A percentile compares a stretch with the other conserved stretches of the same genome.
Evolutionary conservation across 108 stramenopile genomes (phyloP).

Genomic region (Pseudonitzschia delicatissima): DNA sequence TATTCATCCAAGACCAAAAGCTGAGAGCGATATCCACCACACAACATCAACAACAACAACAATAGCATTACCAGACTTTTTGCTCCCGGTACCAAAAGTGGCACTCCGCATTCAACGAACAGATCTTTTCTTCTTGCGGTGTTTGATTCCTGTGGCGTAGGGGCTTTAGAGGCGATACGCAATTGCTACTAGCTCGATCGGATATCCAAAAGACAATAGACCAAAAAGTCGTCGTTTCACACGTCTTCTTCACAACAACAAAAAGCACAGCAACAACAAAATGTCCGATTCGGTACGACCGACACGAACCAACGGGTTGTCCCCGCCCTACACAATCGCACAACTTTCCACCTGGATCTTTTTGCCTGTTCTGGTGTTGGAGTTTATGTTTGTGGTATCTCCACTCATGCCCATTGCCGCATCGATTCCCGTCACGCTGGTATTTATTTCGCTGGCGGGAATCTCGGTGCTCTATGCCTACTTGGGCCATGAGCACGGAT

Average conservation of each 20-base stretch:
- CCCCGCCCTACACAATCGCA: slow-evolving; percentile 53
- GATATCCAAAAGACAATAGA: background rate
- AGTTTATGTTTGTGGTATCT: slow-evolving; percentile 60
- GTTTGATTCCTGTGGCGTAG: too few species aligned
- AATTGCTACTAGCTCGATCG: too few species aligned
- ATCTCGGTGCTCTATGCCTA: slow-evolving; percentile 51
- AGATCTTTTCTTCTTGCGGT: too few species aligned
- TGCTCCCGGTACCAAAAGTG: too few species aligned
- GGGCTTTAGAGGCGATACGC: too few species aligned
- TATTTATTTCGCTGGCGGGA: slow-evolving; percentile 31
- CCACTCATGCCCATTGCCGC: slow-evolving; percentile 62
- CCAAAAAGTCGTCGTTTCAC: background rate
- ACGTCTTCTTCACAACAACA: background rate
- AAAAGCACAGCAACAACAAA: background rate
- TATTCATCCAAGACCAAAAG: too few species aligned
- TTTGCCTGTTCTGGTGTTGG: slow-evolving; percentile 53
- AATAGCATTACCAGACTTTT: too few species aligned
- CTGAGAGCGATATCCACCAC: too few species aligned
- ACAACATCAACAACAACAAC: too few species aligned
- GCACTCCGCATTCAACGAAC: too few species aligned
- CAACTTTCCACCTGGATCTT: slow-evolving; percentile 82
- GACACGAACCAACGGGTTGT: slow-evolving; percentile 61
- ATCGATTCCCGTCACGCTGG: slow-evolving; percentile 56
- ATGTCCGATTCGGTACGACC: slow-evolving; percentile 8
- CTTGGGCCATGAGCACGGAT: slow-evolving; percentile 50